Evolutionary conservation across 768 basidiomycete species (phyloP), one percentile per base, ranked within the genome.

Genomic region (Collybiopsis confluens): DNA sequence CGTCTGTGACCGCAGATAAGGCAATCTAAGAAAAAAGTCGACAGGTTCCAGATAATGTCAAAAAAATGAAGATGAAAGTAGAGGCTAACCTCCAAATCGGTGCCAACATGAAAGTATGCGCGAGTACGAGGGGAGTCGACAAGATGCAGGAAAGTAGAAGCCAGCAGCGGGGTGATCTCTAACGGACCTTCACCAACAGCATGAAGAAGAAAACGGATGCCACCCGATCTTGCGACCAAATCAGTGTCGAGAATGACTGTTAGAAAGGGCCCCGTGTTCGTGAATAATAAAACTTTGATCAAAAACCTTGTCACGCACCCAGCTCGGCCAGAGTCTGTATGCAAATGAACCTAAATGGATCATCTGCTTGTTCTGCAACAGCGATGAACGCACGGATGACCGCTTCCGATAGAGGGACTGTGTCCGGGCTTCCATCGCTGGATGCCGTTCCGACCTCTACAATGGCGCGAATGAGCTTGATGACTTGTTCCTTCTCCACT

Each of bases 291-390:
- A 23, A 21, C 28, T 20, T 28, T 53, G 15, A 43, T 46, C 11
- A 10, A 13, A 26, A 11, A 3, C 15, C 26, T 35, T 10, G 13
- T 21, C 18, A 74, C 89, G 60, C 58, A 95, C 95, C 72, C 47
- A 98, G 90, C 73, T 98, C 97, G 0, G 90, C 80, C 51, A 99
- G 69, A 0, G 92, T 97, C 67, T 94, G 85, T 28, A 98, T 77
- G 43, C 86, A 90, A 45, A 92, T 82, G 1, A 80, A 75, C 54
- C 88, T 78, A 63, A 98, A 90, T 1, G 89, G 86, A 62, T 98
- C 97, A 59, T 98, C 97, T 9, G 81, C 76, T 54, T 92, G 89
- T 66, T 99, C 97, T 0, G 95, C 93, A 11, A 97, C 82, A 8
- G 95, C 91, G 37, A 98, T 83, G n/a, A 98, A 71, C 10, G 92